Percentiles rank a stretch among this genome's conserved stretches.
phyloP scores from a whole-genome alignment of 75 land plant genomes.

The Ceratopteris richardii region DNA sequence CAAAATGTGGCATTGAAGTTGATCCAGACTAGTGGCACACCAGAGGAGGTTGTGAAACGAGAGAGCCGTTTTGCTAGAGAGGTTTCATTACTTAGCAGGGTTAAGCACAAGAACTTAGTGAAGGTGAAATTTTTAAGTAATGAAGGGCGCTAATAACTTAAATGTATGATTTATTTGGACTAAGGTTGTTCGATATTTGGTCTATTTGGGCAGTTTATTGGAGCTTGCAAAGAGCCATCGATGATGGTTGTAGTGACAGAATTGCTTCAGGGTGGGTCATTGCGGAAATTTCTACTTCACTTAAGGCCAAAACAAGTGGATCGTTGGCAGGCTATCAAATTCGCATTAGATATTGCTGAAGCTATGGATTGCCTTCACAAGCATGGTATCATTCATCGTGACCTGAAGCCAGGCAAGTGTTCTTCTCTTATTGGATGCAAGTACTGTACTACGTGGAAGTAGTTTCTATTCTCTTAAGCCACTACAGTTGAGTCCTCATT shows the following conservation, averaged over 20 bases:
- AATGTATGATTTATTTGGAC: background rate
- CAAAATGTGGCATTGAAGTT: slow-evolving; percentile 75
- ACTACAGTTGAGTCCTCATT: too few species aligned
- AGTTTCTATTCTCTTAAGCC: too few species aligned
- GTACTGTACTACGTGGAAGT: background rate
- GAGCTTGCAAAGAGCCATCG: slow-evolving; percentile 85
- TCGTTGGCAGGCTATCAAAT: slow-evolving; percentile 48
- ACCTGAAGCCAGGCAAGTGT: slow-evolving; percentile 68
- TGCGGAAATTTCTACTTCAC: slow-evolving; percentile 60
- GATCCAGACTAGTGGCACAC: slow-evolving; percentile 46
- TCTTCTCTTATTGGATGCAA: background rate
- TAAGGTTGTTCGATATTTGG: background rate
- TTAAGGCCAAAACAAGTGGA: slow-evolving; percentile 70
- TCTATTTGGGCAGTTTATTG: slow-evolving; percentile 52
- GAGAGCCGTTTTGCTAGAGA: slow-evolving; percentile 63
- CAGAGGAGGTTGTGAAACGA: slow-evolving; percentile 54
- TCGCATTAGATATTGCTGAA: slow-evolving; percentile 87
- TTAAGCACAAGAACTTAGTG: slow-evolving; percentile 69
- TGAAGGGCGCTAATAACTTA: background rate
- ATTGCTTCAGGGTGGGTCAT: slow-evolving; percentile 69
- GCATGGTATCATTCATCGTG: slow-evolving; percentile 91
- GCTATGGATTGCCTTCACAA: slow-evolving; percentile 91
- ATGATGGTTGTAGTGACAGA: slow-evolving; percentile 92
- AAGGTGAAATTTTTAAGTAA: slow-evolving; percentile 30
- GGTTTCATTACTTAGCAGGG: slow-evolving; percentile 59